These are phyloP conservation scores for Trichoderma sp. DNA, from an alignment of 2,329 filamentous ascomycete species.

Conservation along the genomic window DNA sequence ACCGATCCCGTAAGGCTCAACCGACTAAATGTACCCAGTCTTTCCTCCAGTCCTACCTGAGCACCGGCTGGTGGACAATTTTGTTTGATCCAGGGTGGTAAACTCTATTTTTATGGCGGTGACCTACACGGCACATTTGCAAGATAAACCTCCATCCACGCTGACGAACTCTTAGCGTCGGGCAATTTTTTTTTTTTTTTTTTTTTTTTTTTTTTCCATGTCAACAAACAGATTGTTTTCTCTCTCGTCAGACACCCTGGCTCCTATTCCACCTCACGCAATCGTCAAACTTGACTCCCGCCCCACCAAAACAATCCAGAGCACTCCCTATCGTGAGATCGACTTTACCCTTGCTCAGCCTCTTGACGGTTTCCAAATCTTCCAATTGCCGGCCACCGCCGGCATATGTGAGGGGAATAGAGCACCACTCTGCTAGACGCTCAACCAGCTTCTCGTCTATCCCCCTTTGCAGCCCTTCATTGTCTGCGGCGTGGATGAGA, in stretches of 20 bases:
- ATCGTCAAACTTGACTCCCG: constrained; percentile 80
- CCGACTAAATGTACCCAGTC: neutral
- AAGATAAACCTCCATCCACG: neutral
- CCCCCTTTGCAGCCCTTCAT: constrained; percentile 87
- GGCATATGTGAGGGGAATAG: constrained; percentile 91
- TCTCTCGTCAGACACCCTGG: constrained; percentile 29
- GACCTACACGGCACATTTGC: neutral
- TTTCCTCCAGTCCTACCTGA: neutral
- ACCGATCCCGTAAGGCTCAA: neutral
- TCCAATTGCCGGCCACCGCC: constrained; percentile 81
- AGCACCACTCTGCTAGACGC: constrained; percentile 78
- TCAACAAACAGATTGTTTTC: constrained; percentile 3
- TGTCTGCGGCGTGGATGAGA: constrained; percentile 93
- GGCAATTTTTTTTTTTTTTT: neutral
- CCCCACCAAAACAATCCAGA: constrained; percentile 90
- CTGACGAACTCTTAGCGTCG: neutral
- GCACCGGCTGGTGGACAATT: neutral
- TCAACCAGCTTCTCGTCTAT: constrained; percentile 83
- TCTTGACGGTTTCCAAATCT: constrained; percentile 79
- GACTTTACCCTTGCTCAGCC: constrained; percentile 73
- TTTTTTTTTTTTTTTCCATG: neutral
- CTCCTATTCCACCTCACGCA: constrained; percentile 81
- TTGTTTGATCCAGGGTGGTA: neutral
- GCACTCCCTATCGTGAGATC: constrained; percentile 96
- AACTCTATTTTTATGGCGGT: constrained; percentile 3